These are phyloP conservation scores for Tuber melanosporum DNA, from an alignment of 495 filamentous ascomycete genomes.

Conservation along the genomic window DNA sequence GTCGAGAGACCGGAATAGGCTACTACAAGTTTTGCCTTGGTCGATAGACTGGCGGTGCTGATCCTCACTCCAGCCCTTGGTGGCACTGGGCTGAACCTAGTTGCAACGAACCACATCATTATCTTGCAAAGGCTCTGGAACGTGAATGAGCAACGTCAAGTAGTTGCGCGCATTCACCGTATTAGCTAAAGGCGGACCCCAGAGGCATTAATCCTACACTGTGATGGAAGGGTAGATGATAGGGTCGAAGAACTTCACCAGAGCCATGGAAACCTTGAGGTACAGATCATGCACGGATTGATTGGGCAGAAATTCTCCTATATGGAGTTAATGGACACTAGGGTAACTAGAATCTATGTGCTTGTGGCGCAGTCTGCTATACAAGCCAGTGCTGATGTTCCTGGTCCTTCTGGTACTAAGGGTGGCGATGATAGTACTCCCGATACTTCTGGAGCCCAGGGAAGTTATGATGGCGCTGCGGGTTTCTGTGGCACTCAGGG, in stretches of 20 bases:
- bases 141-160: slow-evolving; percentile 5
- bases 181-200: not conserved
- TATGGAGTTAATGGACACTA: not conserved
- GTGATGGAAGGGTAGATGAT: not conserved
- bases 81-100: not conserved
- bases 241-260: not conserved
- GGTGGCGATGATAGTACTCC: not conserved
- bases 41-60: not conserved
- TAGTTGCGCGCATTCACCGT: not conserved
- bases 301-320: not conserved
- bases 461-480: no score
- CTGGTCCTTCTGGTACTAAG: not conserved
- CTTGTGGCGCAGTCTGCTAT: not conserved
- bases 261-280: not conserved
- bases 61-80: not conserved
- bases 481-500: no score
- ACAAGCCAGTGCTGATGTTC: not conserved
- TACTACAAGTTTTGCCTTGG: not conserved
- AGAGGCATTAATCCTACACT: not conserved
- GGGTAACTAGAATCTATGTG: not conserved
- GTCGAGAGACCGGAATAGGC: not conserved
- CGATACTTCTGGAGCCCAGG: not conserved
- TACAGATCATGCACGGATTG: not conserved
- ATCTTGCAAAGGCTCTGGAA: slow-evolving; percentile 5
- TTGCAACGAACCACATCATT: not conserved